Conservation (phyloP, 176 grass and related monocot genomes). For the Carex myosuroides region DNA sequence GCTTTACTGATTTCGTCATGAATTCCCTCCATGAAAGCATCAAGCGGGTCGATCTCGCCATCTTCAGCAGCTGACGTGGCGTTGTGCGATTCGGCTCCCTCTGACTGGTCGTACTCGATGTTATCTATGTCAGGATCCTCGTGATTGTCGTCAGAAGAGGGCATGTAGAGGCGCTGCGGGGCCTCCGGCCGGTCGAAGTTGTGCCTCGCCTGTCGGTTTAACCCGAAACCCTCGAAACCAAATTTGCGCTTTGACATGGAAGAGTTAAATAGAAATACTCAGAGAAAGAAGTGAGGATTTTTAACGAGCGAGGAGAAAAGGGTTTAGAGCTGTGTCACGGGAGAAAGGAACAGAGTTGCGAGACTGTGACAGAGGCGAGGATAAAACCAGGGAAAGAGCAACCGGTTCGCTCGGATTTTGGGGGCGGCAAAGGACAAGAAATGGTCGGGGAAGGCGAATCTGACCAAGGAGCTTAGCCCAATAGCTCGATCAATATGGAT, state of each 20-base stretch:
- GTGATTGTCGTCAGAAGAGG: constrained; percentile 22
- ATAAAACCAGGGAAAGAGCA: not conserved
- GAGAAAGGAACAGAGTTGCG: not conserved
- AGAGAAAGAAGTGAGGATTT: not conserved
- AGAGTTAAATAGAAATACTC: not conserved
- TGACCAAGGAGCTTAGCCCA: not conserved
- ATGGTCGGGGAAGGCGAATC: not conserved
- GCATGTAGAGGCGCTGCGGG: constrained; percentile 63
- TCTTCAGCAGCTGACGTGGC: constrained; percentile 3
- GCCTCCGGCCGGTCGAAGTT: constrained; percentile 72
- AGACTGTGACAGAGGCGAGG: not conserved
- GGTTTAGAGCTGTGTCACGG: not conserved
- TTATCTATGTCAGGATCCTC: constrained; percentile 87
- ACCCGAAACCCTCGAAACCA: constrained; percentile 74
- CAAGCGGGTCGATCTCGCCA: constrained; percentile 69
- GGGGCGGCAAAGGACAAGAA: not conserved
- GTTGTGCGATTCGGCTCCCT: constrained; percentile 17
- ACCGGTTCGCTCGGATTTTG: not conserved
- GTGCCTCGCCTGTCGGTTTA: constrained; percentile 63
- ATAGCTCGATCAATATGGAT: not conserved
- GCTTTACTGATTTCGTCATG: constrained; percentile 79
- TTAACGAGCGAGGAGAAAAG: not conserved
- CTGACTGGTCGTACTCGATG: constrained; percentile 59
- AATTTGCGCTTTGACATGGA: constrained; percentile 88
- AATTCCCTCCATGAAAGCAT: constrained; percentile 96